These are phyloP conservation scores for Kwoniella sp. DNA, from an alignment of 768 basidiomycete genomes.

Conservation along the genomic window DNA sequence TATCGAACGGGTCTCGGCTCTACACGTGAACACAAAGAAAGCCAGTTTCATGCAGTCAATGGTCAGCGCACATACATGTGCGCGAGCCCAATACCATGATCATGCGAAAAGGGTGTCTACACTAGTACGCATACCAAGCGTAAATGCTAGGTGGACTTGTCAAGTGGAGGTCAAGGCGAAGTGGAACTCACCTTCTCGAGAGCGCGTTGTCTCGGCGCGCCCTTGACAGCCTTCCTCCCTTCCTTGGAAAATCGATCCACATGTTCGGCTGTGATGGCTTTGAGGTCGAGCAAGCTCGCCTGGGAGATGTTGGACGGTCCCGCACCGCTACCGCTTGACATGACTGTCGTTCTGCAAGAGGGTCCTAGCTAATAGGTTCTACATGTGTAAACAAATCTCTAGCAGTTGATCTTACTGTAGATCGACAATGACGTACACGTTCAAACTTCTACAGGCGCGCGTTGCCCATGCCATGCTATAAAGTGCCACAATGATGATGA, in stretches of 20 bases:
- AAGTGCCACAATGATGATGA: not conserved
- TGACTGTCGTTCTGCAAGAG: not conserved
- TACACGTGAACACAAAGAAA: not conserved
- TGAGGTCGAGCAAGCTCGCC: slow-evolving; percentile 47
- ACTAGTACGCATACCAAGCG: not conserved
- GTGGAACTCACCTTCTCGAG: slow-evolving; percentile 21
- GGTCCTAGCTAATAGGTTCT: too few relatives aligned
- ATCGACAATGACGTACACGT: not conserved
- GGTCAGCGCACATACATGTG: not conserved
- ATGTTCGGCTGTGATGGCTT: slow-evolving; percentile 53
- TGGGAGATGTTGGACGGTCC: slow-evolving; percentile 43
- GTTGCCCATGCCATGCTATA: not conserved
- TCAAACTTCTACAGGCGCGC: not conserved
- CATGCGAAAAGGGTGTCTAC: too few relatives aligned
- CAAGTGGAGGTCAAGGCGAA: slow-evolving; percentile 11
- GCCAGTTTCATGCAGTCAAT: too few relatives aligned
- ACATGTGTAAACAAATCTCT: too few relatives aligned
- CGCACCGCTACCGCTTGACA: not conserved
- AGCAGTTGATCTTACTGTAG: too few relatives aligned
- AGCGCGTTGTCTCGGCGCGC: slow-evolving; percentile 19
- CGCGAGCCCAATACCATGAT: too few relatives aligned
- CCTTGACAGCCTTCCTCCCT: slow-evolving; percentile 45
- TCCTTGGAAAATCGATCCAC: slow-evolving; percentile 49
- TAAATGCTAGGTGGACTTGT: not conserved
- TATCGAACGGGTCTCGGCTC: slow-evolving; percentile 49